Conservation (phyloP, 2,329 filamentous ascomycete species). For the Cercospora canescens region DNA sequence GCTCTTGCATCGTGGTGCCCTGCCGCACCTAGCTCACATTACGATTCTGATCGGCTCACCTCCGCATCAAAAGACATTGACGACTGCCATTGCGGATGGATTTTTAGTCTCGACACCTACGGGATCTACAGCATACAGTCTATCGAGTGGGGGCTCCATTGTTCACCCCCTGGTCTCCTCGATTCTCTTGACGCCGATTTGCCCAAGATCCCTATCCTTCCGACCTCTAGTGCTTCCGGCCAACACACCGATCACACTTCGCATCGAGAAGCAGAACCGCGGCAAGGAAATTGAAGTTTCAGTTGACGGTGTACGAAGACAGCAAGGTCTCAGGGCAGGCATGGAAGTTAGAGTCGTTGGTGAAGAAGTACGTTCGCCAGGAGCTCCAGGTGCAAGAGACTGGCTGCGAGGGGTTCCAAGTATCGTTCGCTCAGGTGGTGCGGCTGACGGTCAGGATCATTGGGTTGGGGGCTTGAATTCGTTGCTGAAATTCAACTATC, state of each 20-base stretch:
- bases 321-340: conserved; percentile 45
- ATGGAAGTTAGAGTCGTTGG: conserved; percentile 85
- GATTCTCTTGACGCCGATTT: conserved; percentile 89
- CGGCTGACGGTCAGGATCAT: conserved; percentile 69
- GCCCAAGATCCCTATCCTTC: conserved; percentile 87
- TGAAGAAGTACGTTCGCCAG: conserved; percentile 65
- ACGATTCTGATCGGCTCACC: conserved; percentile 77
- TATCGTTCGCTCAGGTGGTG: conserved; percentile 67
- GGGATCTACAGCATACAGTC: conserved; percentile 89
- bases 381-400: conserved; percentile 36
- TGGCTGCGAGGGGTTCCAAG: conserved; percentile 85
- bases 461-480: conserved; percentile 97
- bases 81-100: conserved; percentile 91
- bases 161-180: conserved; percentile 90
- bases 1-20: conserved; percentile 84
- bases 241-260: conserved; percentile 78
- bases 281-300: conserved; percentile 52
- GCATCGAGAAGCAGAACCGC: conserved; percentile 66
- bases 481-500: conserved; percentile 94
- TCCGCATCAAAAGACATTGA: conserved; percentile 71
- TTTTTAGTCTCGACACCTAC: conserved; percentile 94
- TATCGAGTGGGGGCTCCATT: conserved; percentile 90
- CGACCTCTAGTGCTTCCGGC: conserved; percentile 85
- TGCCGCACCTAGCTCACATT: conserved; percentile 87
- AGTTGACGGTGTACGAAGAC: conserved; percentile 50